Evolutionary conservation across 2,329 filamentous ascomycete genomes (phyloP).

Genomic region (Colletotrichum chlorophyti): DNA sequence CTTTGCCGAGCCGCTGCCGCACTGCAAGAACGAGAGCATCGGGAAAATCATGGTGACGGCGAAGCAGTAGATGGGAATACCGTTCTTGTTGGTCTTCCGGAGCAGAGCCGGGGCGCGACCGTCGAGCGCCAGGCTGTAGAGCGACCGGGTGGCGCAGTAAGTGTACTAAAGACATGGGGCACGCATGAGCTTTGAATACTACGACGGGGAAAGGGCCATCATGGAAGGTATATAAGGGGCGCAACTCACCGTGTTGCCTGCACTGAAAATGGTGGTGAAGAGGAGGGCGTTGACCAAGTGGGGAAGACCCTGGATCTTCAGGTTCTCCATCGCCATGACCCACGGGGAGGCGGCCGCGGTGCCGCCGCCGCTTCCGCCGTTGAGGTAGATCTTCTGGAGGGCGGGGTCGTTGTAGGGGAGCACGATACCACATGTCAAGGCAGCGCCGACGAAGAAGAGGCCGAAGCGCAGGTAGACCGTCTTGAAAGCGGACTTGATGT

Average conservation of each 20-base stretch:
- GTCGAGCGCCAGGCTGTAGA: constrained; percentile 63
- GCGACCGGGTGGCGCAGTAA: constrained; percentile 61
- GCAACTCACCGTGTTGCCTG: constrained; percentile 67
- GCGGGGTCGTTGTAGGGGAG: constrained; percentile 68
- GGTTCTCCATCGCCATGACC: constrained; percentile 68
- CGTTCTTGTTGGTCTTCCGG: constrained; percentile 43
- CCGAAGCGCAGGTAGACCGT: constrained; percentile 73
- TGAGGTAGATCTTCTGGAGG: constrained; percentile 59
- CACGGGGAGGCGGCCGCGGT: constrained; percentile 59
- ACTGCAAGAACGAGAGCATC: constrained; percentile 28
- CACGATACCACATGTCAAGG: constrained; percentile 70
- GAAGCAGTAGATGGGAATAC: constrained; percentile 32
- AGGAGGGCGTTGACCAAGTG: constrained; percentile 68
- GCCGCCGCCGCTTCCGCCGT: constrained; percentile 56
- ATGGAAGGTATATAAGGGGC: too few species aligned
- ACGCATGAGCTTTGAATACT: too few species aligned
- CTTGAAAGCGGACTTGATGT: constrained; percentile 59
- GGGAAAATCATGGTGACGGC: constrained; percentile 19
- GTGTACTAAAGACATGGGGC: too few species aligned
- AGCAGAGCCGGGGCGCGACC: constrained; percentile 53
- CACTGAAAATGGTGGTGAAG: constrained; percentile 67
- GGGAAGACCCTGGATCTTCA: constrained; percentile 65
- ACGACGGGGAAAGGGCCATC: too few species aligned
- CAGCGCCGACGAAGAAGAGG: constrained; percentile 59
- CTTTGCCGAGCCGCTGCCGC: constrained; percentile 58